These are phyloP conservation scores for Limtongia smithiae DNA, from an alignment of 805 yeast genomes.

Conservation along the genomic window DNA sequence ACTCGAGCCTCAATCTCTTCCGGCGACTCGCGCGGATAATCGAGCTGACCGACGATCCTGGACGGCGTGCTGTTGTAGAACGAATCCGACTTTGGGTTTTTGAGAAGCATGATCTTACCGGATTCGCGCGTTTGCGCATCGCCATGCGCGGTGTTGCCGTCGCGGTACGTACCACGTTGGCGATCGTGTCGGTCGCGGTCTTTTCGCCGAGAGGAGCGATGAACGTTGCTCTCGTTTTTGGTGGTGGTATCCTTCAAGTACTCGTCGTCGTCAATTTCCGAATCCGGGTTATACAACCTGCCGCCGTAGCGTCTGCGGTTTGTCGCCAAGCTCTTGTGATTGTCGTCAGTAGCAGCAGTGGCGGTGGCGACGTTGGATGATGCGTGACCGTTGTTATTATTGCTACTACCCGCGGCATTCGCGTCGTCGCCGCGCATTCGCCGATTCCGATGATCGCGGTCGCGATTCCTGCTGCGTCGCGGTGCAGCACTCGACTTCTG, in stretches of 20 bases:
- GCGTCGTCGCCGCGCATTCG: constrained; percentile 8
- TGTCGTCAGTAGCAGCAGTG: neutral
- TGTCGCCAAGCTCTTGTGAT: neutral
- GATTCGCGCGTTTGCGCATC: constrained; percentile 6
- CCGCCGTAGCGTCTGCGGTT: constrained; percentile 1
- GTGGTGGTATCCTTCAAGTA: neutral
- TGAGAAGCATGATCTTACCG: constrained; percentile 19
- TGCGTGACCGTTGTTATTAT: too few species aligned
- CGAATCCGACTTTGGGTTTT: constrained; percentile 14
- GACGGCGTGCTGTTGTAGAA: neutral
- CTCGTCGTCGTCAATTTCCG: constrained; percentile 4
- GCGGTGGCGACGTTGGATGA: neutral
- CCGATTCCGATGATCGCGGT: constrained; percentile 5
- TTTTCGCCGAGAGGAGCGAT: neutral
- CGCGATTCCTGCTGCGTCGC: constrained; percentile 9
- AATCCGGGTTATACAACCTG: constrained; percentile 13
- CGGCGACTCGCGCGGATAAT: constrained; percentile 3
- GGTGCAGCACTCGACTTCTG: neutral
- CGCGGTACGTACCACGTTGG: neutral
- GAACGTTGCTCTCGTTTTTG: neutral
- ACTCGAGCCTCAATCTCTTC: constrained; percentile 16
- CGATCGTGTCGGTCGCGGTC: constrained; percentile 4
- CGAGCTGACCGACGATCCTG: constrained; percentile 7
- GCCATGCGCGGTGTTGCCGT: neutral
- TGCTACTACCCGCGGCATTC: neutral